Evolutionary conservation across 345 rosid genomes (phyloP), one percentile per base, ranked within the genome.

Genomic region (Populus davidiana): DNA sequence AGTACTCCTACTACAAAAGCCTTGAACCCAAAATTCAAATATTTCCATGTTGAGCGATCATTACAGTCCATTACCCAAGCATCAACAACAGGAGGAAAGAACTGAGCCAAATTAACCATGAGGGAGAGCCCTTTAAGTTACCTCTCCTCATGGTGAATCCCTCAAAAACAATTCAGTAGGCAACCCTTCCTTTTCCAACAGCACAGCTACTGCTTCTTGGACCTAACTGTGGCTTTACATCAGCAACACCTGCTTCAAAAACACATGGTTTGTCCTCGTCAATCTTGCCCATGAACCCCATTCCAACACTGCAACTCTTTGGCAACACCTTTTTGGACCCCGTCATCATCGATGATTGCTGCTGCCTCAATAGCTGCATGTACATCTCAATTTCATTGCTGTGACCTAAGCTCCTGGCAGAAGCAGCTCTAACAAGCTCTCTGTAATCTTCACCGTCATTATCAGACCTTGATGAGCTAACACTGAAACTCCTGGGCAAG

Each of bases 351-450:
- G 66, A 21, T 20, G 79, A 18, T 73, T 63, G 64, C 25, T 23
- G 23, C 78, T 66, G 50, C 31, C 67, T 76, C 64, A 75, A 4
- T 59, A 85, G 84, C 36, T 88, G 84, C 69, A 85, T 64, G 47
- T 85, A 65, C 78, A 87, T 83, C 81, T 90, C 89, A 1, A 84
- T 56, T 80, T 90, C 94, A 27, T 85, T 90, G 67, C 66, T 65
- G 69, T 90, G 91, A 2, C 92, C 94, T 49, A 79, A 56, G 71
- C 84, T 82, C 75, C 94, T 81, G 0, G 81, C 91, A 0, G 92
- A 88, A 0, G 94, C 94, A 11, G 94, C 94, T 80, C 94, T 85
- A 14, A 88, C 73, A 8, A 90, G 91, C 84, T 91, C 93, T 35
- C 85, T 77, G 68, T 84, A 89, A 77, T 93, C 98, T 8, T 93